A percentile compares a stretch with the other conserved stretches of the same genome.
phyloP scores from a whole-genome alignment of 75 land plant species.

The Azolla pinnata region DNA sequence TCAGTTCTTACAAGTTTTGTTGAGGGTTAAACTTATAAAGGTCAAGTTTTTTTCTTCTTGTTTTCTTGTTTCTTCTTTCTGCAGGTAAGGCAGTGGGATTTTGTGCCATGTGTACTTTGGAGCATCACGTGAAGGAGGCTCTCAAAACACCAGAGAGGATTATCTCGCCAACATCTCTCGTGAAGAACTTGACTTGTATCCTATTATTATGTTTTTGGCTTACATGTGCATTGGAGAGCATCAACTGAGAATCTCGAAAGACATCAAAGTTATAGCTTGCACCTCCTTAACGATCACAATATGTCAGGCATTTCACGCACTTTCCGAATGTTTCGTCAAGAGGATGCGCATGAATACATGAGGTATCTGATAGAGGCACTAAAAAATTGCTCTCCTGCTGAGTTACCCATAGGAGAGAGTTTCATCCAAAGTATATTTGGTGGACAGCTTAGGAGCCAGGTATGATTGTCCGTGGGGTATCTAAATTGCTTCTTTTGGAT shows the following conservation, averaged over 20 bases:
- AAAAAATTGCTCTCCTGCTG: slow-evolving; percentile 78
- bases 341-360: slow-evolving; percentile 96
- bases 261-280: background rate
- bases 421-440: slow-evolving; percentile 86
- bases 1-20: too few relatives aligned
- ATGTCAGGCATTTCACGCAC: slow-evolving; percentile 59
- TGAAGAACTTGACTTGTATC: slow-evolving; percentile 45
- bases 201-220: too few relatives aligned
- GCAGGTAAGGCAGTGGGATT: slow-evolving; percentile 31
- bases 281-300: background rate
- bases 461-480: slow-evolving; percentile 8
- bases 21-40: too few relatives aligned
- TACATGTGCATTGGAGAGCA: background rate
- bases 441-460: slow-evolving; percentile 85
- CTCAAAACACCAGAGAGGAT: slow-evolving; percentile 46
- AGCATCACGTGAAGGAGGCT: slow-evolving; percentile 37
- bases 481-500: background rate
- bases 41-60: too few relatives aligned
- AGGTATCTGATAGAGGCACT: slow-evolving; percentile 77
- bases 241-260: too few relatives aligned
- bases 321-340: slow-evolving; percentile 61
- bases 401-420: slow-evolving; percentile 54
- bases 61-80: background rate
- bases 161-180: slow-evolving; percentile 52
- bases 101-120: slow-evolving; percentile 36